Evolutionary conservation across 805 yeast genomes (phyloP).

Genomic region (Yarrowia deformans): DNA sequence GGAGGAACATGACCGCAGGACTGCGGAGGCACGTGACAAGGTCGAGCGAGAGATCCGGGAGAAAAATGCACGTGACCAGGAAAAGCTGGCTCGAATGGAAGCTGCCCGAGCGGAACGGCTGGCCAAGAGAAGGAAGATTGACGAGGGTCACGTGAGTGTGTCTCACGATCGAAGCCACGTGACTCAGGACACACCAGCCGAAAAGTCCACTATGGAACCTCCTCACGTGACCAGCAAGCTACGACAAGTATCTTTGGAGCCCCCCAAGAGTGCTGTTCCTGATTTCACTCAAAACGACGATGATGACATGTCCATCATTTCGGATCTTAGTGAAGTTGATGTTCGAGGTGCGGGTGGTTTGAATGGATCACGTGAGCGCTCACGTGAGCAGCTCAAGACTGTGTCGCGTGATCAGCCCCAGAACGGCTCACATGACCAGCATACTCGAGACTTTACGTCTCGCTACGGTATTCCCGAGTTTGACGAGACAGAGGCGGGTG

Average conservation of each 20-base stretch:
- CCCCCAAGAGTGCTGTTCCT: constrained; percentile 1
- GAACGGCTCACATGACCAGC: background rate
- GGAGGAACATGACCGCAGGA: background rate
- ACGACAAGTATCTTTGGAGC: constrained; percentile 12
- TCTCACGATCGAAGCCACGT: background rate
- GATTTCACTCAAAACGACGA: background rate
- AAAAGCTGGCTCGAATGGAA: constrained; percentile 20
- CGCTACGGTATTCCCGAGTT: constrained; percentile 24
- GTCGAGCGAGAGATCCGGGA: constrained; percentile 22
- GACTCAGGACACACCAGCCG: background rate
- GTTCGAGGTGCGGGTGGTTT: background rate
- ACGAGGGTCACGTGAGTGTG: constrained; percentile 19
- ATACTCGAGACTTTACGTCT: constrained; percentile 13
- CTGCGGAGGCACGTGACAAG: constrained; percentile 18
- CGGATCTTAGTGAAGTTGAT: constrained; percentile 25
- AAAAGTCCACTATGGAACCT: background rate
- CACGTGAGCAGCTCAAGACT: background rate
- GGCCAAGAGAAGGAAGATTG: constrained; percentile 2
- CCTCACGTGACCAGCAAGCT: constrained; percentile 19
- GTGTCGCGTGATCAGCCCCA: background rate
- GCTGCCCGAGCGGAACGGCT: constrained; percentile 7
- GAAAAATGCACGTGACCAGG: constrained; percentile 18
- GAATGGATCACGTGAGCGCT: background rate
- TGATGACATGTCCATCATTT: constrained; percentile 7
- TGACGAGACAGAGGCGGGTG: background rate